phyloP scores from a whole-genome alignment of 1,284 basidiomycete genomes.

The Gymnopus androsaceus region DNA sequence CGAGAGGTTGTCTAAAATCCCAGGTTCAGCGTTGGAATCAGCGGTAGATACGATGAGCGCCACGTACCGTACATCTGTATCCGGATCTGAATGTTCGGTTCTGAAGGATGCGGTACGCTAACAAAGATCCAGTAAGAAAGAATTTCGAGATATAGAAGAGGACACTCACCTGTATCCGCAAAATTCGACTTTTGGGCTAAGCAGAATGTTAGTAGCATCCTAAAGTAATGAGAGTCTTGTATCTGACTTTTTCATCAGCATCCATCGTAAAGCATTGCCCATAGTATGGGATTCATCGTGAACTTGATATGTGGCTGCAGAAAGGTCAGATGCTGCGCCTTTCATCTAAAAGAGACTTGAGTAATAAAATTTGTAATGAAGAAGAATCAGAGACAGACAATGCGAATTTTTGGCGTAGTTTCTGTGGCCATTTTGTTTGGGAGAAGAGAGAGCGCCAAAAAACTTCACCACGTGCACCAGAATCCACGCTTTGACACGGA shows the following conservation, averaged over 20 bases:
- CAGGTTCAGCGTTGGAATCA: neutral
- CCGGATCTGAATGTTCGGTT: constrained; percentile 92
- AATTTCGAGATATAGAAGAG: neutral
- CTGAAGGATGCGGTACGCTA: constrained; percentile 23
- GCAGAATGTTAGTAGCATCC: constrained; percentile 8
- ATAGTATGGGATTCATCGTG: constrained; percentile 94
- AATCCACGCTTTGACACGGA: too few species aligned
- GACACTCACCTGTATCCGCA: constrained; percentile 88
- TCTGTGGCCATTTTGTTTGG: constrained; percentile 35
- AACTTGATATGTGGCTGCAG: constrained; percentile 91
- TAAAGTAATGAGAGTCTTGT: constrained; percentile 2
- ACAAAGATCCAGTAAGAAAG: neutral
- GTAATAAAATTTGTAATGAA: constrained; percentile 10
- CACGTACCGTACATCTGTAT: constrained; percentile 98
- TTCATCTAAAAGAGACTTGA: constrained; percentile 50
- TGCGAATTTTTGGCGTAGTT: constrained; percentile 52
- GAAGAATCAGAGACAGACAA: constrained; percentile 41
- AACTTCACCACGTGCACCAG: too few species aligned
- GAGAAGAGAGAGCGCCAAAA: neutral
- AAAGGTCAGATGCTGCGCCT: constrained; percentile 81
- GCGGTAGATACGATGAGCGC: too few species aligned
- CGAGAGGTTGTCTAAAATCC: constrained; percentile 75
- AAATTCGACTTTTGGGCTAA: constrained; percentile 96
- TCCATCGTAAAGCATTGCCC: constrained; percentile 94
- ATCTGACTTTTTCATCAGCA: constrained; percentile 96